Evolutionary conservation across 1,139 yeast genomes (phyloP), one percentile per base, ranked within the genome.

Genomic region (Taphrina sp.): DNA sequence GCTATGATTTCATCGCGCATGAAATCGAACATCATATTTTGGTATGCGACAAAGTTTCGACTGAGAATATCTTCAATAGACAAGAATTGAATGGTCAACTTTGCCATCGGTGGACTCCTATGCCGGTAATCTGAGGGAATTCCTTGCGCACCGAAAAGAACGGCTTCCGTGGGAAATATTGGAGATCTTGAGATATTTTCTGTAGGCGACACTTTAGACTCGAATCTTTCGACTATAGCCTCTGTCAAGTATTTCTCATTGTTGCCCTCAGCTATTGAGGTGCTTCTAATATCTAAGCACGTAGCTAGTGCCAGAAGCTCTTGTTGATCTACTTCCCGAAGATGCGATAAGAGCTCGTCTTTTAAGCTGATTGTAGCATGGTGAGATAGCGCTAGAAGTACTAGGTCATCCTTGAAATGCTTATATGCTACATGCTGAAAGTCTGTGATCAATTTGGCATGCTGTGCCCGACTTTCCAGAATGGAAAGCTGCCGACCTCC

Each of bases 21-120:
- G 3, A 62, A 64, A 12, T 54, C 57, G 49, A 65, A 63, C 0
- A 63, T 44, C 20, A 65, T 67, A 1, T 58, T 53, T 14, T 68
- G 62, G 2, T 57, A 52, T 1, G 64, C 52, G 8, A 60, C 57
- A 39, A 67, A 67, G 1, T 63, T 57, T 33, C 76, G 66, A 3
- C 64, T 46, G 2, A 71, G 45, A 19, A 70, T 66, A 59, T 76
- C 79, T 3, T 66, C 59, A 5, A 67, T 38, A 2, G 74, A 67
- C 7, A 75, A 65, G 57, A 65, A 74, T 39, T 68, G 71, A 4
- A 66, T 58, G 5, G 66, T 64, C 26, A 66, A 54, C 22, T 62
- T 54, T 12, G 64, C 63, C 14, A 22, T 24, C 5, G 52, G 51
- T 22, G 47, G 36, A 56, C 3, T 46, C 17, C n/a, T 36, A 19